Evolutionary conservation across 805 yeast species (phyloP).

Genomic region (Pichia rugopelliculosa): DNA sequence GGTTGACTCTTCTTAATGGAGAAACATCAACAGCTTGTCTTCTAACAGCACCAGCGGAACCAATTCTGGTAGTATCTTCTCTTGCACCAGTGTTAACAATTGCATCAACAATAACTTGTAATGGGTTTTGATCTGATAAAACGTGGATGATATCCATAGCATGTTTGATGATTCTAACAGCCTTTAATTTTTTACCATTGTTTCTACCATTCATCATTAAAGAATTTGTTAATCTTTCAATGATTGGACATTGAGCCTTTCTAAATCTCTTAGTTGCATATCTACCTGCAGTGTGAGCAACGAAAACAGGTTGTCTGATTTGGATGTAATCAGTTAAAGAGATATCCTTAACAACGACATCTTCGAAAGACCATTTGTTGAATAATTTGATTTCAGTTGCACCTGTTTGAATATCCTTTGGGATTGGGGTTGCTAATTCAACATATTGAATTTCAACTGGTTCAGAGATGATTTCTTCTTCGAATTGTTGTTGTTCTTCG

Average conservation of each 20-base stretch:
- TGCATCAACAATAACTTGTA: conserved; percentile 98
- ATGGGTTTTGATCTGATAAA: conserved; percentile 98
- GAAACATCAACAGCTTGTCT: conserved; percentile 99
- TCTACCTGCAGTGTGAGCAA: conserved; percentile 99
- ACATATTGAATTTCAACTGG: conserved; percentile 71
- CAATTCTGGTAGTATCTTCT: conserved; percentile 99
- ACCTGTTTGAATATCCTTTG: conserved; percentile 94
- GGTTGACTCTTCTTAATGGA: conserved; percentile 99
- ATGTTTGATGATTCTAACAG: conserved; percentile 99
- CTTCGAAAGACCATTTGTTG: conserved; percentile 99
- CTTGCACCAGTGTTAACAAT: conserved; percentile 99
- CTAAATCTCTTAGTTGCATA: conserved; percentile 99
- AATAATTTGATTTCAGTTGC: conserved; percentile 93
- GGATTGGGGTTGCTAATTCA: conserved; percentile 91
- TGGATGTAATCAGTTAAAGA: conserved; percentile 98
- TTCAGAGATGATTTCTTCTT: conserved; percentile 76
- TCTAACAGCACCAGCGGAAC: conserved; percentile 99
- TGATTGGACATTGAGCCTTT: conserved; percentile 99
- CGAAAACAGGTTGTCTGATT: conserved; percentile 95
- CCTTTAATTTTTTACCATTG: conserved; percentile 99
- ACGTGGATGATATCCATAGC: conserved; percentile 96
- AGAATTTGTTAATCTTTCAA: conserved; percentile 99
- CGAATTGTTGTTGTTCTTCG: conserved; percentile 36
- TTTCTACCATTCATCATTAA: conserved; percentile 99
- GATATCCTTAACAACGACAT: conserved; percentile 94